A percentile compares a stretch with the other conserved stretches of the same genome.
Evolutionary conservation across 108 stramenopile genomes (phyloP).

Genomic region (Cyclotella baltica): DNA sequence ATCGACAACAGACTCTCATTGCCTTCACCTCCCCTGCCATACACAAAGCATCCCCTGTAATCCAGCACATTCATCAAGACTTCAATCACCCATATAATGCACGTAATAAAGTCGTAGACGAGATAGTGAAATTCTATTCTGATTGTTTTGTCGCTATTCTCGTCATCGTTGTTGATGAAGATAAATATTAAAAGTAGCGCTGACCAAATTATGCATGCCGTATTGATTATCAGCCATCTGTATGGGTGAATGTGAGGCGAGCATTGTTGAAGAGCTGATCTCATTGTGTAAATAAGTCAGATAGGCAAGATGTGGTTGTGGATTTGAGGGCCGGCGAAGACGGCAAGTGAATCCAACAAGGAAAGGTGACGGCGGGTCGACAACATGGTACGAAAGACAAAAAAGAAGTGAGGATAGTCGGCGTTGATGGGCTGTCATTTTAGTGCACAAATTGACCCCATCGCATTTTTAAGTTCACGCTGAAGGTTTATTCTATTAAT

Average conservation of each 20-base stretch:
- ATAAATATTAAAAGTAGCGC: conserved; percentile 10
- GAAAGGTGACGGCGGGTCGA: no score
- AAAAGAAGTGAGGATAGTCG: no score
- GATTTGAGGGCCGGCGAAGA: no score
- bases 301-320: no score
- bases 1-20: neutral
- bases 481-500: no score
- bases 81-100: conserved; percentile 30
- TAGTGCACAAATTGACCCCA: no score
- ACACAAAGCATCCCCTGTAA: conserved; percentile 16
- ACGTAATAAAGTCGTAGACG: conserved; percentile 27
- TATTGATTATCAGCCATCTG: conserved; percentile 32
- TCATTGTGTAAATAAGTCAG: neutral
- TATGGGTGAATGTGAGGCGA: conserved; percentile 18
- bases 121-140: conserved; percentile 21
- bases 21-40: neutral
- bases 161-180: neutral
- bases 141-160: neutral
- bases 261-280: conserved; percentile 11
- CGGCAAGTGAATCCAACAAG: no score
- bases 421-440: no score
- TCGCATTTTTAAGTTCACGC: no score
- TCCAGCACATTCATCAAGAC: conserved; percentile 24
- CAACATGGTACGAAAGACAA: no score
- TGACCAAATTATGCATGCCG: conserved; percentile 16